Evolutionary conservation across 495 filamentous ascomycete species (phyloP).

Genomic region (Daldinia concentrica): DNA sequence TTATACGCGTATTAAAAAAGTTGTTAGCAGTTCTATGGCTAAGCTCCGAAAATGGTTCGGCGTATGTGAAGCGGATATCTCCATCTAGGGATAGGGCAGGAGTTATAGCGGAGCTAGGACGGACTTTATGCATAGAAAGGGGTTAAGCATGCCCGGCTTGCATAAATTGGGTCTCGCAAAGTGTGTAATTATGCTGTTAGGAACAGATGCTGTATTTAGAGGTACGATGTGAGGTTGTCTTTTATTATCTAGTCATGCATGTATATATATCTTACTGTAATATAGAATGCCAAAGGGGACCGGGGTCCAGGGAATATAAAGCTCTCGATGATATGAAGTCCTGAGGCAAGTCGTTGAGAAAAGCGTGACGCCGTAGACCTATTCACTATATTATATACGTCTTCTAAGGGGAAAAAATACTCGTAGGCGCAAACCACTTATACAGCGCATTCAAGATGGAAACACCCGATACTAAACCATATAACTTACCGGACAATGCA

Average conservation of each 20-base stretch:
- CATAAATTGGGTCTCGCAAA: slow-evolving; percentile 4
- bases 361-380: neutral
- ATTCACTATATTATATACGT: neutral
- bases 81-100: neutral
- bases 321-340: neutral
- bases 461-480: slow-evolving; percentile 47
- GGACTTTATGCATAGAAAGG: slow-evolving; percentile 33
- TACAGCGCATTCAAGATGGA: slow-evolving; percentile 37
- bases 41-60: neutral
- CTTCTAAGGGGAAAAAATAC: neutral
- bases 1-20: neutral
- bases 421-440: neutral
- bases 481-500: slow-evolving; percentile 57
- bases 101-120: slow-evolving; percentile 17
- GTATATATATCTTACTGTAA: neutral
- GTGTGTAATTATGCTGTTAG: neutral
- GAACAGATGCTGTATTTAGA: neutral
- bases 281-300: neutral
- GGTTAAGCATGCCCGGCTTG: slow-evolving; percentile 18
- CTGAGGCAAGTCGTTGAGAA: neutral
- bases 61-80: neutral
- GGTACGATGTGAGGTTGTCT: neutral
- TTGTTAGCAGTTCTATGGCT: neutral
- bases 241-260: neutral
- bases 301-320: neutral